These are phyloP conservation scores for Ascochyta lentis DNA, from an alignment of 2,329 filamentous ascomycete genomes.

Conservation along the genomic window DNA sequence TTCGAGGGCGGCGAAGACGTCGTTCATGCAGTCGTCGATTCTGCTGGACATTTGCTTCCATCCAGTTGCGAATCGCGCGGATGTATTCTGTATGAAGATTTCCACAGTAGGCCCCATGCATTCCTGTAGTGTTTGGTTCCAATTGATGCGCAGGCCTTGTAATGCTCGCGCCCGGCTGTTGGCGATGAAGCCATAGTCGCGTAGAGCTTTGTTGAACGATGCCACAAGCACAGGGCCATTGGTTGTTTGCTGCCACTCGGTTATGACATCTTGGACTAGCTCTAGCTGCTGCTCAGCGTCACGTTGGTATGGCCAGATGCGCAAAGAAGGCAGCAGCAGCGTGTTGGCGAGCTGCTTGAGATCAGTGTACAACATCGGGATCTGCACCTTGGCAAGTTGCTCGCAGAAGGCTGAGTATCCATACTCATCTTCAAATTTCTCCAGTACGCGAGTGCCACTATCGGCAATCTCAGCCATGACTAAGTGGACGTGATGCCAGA, in stretches of 20 bases:
- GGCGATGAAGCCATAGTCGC: slow-evolving; percentile 10
- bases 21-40: slow-evolving; percentile 12
- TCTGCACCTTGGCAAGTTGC: slow-evolving; percentile 5
- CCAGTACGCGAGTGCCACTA: slow-evolving; percentile 6
- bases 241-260: slow-evolving; percentile 6
- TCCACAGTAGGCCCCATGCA: slow-evolving; percentile 2
- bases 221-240: slow-evolving; percentile 7
- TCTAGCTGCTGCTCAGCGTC: slow-evolving; percentile 9
- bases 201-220: slow-evolving; percentile 13
- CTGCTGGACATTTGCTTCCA: slow-evolving; percentile 11
- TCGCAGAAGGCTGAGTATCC: slow-evolving; percentile 13
- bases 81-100: neutral
- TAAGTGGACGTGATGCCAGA: slow-evolving; percentile 15
- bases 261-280: neutral
- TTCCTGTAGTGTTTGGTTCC: slow-evolving; percentile 11
- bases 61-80: neutral
- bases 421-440: slow-evolving; percentile 7
- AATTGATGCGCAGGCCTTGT: slow-evolving; percentile 7
- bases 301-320: slow-evolving; percentile 7
- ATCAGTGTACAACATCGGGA: slow-evolving; percentile 1
- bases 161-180: slow-evolving; percentile 9
- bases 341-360: slow-evolving; percentile 6
- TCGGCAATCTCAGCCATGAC: slow-evolving; percentile 13
- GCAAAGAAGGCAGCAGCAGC: slow-evolving; percentile 5
- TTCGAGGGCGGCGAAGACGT: slow-evolving; percentile 8